Percentiles rank a stretch among this genome's conserved stretches.
phyloP scores from a whole-genome alignment of 2,329 filamentous ascomycete species.

The Ambrosiella beaveri region DNA sequence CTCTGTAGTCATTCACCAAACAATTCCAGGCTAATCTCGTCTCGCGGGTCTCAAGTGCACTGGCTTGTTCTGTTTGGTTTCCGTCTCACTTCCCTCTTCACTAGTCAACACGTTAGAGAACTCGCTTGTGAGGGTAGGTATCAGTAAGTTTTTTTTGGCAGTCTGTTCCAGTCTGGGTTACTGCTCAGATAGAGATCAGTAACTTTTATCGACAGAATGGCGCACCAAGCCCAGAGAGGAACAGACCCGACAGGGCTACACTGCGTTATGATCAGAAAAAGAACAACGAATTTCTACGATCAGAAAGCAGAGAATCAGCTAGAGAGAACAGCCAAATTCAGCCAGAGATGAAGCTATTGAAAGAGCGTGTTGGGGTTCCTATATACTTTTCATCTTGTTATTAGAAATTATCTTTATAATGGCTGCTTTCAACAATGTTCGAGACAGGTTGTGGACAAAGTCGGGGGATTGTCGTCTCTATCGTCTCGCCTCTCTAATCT shows the following conservation, averaged over 20 bases:
- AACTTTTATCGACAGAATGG: constrained; percentile 1
- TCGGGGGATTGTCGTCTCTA: background rate
- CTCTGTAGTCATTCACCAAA: background rate
- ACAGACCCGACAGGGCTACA: background rate
- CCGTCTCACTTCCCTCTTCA: background rate
- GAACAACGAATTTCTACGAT: background rate
- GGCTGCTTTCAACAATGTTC: too few relatives aligned
- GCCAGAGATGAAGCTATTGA: too few relatives aligned
- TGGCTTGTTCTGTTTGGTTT: background rate
- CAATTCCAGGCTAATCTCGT: background rate
- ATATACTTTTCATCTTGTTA: too few relatives aligned
- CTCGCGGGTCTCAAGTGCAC: background rate
- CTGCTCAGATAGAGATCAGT: constrained; percentile 10
- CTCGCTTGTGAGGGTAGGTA: background rate
- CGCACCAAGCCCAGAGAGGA: background rate
- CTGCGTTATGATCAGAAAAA: background rate
- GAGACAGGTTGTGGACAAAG: background rate
- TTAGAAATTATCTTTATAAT: too few relatives aligned
- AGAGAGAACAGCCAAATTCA: background rate
- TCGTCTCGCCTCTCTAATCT: background rate
- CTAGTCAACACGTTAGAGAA: background rate
- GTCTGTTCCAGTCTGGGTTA: constrained; percentile 3
- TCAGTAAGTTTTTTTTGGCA: constrained; percentile 7
- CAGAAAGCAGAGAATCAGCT: background rate
- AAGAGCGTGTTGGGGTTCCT: too few relatives aligned